Evolutionary conservation across 768 basidiomycete genomes (phyloP), one percentile per base, ranked within the genome.

Genomic region (Hericium coralloides): DNA sequence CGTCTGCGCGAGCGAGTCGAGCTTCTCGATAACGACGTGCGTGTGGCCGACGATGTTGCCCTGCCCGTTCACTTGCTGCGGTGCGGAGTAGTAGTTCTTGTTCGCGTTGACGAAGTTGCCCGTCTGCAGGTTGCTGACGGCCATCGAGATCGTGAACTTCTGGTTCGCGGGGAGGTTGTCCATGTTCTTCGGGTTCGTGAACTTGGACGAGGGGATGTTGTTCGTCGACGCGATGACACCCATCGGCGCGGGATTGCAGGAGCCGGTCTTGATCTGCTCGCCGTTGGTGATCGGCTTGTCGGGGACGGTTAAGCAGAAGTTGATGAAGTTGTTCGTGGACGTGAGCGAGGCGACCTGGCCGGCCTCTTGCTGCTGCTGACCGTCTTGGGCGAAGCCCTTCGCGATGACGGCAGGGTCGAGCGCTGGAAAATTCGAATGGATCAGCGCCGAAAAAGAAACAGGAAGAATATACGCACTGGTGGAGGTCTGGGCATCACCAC

Each of bases 251-350:
- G 80, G 77, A 67, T 86, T 84, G 67, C 84, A 84, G 22, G 80
- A 82, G 8, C 80, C 80, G 7, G 64, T 66, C 58, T 63, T 68
- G 65, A 79, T 65, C 63, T 81, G 83, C 61, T 74, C 54, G n/a
- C 84, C 84, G 62, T 83, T 79, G 47, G 86, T 87, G 58, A 85
- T 73, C 3, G 84, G 78, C 51, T 77, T 67, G 53, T 74, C 63
- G 3, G 75, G 65, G 3, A 74, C 64, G 15, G 76, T 79, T 7
- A 72, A 68, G 62, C 85, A 86, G 67, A 74, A 84, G 72, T 85
- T 85, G 71, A 86, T 85, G 67, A 84, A 89, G 74, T 89, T 89
- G 72, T 89, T 84, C 49, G 68, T 68, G n/a, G 84, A 84, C 0
- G 79, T 83, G 7, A 81, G 69, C 6, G 83, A 84, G 14, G 81